Evolutionary conservation across 2,329 filamentous ascomycete species (phyloP).

Genomic region (Plenodomus tracheiphilus): DNA sequence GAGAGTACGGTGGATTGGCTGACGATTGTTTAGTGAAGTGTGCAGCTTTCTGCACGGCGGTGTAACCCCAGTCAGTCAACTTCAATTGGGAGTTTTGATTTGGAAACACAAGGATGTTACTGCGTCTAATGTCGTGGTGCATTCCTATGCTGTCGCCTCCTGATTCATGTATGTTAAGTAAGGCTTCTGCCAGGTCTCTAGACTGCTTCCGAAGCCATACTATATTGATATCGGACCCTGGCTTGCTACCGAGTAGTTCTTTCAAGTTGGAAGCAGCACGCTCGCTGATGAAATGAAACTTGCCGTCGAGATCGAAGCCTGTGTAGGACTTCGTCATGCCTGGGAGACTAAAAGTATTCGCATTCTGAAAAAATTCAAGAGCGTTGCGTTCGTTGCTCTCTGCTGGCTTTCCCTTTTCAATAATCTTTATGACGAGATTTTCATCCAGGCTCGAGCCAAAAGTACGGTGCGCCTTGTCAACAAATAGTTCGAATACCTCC

Average conservation of each 20-base stretch:
- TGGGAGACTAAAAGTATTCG: neutral
- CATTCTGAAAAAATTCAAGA: neutral
- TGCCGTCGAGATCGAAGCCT: neutral
- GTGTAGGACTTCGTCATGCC: neutral
- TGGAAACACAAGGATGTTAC: neutral
- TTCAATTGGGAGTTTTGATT: slow-evolving; percentile 3
- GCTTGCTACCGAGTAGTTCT: no score
- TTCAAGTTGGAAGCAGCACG: neutral
- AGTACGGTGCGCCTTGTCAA: no score
- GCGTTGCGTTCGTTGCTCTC: no score
- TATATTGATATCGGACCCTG: neutral
- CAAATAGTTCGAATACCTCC: no score
- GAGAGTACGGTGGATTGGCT: neutral
- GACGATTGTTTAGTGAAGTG: neutral
- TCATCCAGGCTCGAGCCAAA: neutral
- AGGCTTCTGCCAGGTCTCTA: neutral
- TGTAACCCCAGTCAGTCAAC: neutral
- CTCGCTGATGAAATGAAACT: neutral
- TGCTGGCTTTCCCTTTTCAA: neutral
- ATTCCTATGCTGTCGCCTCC: neutral
- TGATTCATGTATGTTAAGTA: neutral
- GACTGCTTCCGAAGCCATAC: neutral
- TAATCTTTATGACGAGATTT: neutral
- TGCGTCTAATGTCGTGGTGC: neutral
- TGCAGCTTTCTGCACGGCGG: neutral